Percentiles rank a stretch among this genome's conserved stretches.
phyloP scores from a whole-genome alignment of 345 rosid genomes.

The Cochlearia excelsa region DNA sequence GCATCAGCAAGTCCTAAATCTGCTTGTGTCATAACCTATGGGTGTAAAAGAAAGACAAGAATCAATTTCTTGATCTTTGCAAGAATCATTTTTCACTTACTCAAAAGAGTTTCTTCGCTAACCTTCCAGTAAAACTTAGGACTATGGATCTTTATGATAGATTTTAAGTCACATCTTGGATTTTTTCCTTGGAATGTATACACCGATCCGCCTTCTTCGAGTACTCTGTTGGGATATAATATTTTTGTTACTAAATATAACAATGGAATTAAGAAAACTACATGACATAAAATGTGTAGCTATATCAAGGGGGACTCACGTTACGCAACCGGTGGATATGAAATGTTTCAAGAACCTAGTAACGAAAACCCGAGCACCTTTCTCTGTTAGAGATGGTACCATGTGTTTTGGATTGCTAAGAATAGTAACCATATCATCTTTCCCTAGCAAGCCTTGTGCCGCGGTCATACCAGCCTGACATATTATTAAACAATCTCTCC shows the following conservation, averaged over 20 bases:
- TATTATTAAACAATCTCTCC: no score
- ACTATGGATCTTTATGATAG: constrained; percentile 54
- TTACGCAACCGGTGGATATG: constrained; percentile 58
- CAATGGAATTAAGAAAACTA: not conserved
- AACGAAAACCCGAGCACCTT: constrained; percentile 59
- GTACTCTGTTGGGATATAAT: constrained; percentile 37
- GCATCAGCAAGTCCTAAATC: constrained; percentile 90
- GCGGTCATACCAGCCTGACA: constrained; percentile 16
- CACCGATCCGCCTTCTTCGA: constrained; percentile 76
- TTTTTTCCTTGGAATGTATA: constrained; percentile 52
- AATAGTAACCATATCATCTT: constrained; percentile 29
- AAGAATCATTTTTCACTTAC: not conserved
- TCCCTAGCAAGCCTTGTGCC: constrained; percentile 55
- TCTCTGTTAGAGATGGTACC: constrained; percentile 65
- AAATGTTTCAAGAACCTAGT: constrained; percentile 61
- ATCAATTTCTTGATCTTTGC: not conserved
- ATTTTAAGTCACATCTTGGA: constrained; percentile 40
- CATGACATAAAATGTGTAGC: not conserved
- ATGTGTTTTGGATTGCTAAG: constrained; percentile 59
- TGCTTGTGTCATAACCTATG: constrained; percentile 69
- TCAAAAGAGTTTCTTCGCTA: not conserved
- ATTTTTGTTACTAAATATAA: not conserved
- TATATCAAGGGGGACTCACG: constrained; percentile 41
- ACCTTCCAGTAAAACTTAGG: constrained; percentile 95
- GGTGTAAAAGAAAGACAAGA: not conserved